phyloP scores from a whole-genome alignment of 345 rosid genomes.

The Euphorbia peplus region DNA sequence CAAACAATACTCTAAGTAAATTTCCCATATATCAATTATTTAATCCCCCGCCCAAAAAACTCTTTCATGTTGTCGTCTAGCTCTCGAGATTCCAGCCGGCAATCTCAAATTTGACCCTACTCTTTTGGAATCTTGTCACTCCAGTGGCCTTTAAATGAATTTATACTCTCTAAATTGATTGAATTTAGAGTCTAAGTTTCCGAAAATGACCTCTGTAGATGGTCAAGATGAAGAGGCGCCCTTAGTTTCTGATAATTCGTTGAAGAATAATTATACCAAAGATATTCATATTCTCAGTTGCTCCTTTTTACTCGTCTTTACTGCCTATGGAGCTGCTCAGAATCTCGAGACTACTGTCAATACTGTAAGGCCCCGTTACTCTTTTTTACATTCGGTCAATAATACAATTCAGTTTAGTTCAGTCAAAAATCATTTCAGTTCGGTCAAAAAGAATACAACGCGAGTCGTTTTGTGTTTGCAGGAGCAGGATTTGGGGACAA shows the following conservation, averaged over 20 bases:
- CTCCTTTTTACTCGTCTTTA: conserved; percentile 72
- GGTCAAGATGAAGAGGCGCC: conserved; percentile 58
- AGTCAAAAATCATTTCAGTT: too few relatives aligned
- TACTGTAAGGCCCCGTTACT: conserved; percentile 54
- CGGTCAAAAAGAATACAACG: too few relatives aligned
- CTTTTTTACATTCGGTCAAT: too few relatives aligned
- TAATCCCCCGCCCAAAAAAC: background rate
- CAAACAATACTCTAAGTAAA: background rate
- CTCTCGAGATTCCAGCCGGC: conserved; percentile 36
- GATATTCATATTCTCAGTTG: conserved; percentile 81
- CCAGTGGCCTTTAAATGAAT: background rate
- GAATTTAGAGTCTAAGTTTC: conserved; percentile 4
- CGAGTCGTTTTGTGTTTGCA: conserved; percentile 34
- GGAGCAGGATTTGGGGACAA: conserved; percentile 73
- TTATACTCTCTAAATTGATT: background rate
- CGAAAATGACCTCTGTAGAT: conserved; percentile 38
- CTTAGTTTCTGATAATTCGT: conserved; percentile 41
- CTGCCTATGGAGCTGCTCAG: conserved; percentile 94
- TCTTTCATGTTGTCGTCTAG: conserved; percentile 20
- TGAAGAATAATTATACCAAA: conserved; percentile 43
- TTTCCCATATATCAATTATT: conserved; percentile 1
- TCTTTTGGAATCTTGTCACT: conserved; percentile 22
- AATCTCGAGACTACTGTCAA: conserved; percentile 84
- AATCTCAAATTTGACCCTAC: conserved; percentile 29
- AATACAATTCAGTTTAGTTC: too few relatives aligned